Base-by-base conservation (phyloP, 768 basidiomycete species). In the Mrakia blollopis region DNA sequence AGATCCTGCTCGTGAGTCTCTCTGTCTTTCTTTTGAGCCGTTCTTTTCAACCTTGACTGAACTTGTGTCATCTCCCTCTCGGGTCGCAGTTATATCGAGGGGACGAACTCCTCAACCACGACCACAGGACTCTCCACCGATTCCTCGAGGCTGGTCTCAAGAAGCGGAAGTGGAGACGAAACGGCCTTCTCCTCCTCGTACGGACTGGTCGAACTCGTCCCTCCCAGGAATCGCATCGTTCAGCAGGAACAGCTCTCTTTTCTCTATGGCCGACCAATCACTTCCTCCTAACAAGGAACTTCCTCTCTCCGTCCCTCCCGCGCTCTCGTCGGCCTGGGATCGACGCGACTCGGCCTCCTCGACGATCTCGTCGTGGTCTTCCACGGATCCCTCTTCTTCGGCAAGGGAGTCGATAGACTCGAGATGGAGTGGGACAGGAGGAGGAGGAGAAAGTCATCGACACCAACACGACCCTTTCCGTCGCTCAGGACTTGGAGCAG, bases 261-360 rank as follows among this genome's bases (percentile, higher is more conserved):
- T 63, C 23, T 32, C 62, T 8, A 32, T n/a, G n/a, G 47, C 18
- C 16, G 47, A 50, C 18, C 62, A 62, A 14, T 44, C 73, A 0
- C 21, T 39, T 41, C 35, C 61, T 21, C n/a, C 39, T 13, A 25
- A 1, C 57, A 37, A 28, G 7, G 73, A 74, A 14, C 25, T 41
- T 1, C 73, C 62, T 9, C 63, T 74, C 21, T 50, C 44, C 28
- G 50, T 74, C 47, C 62, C 61, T 18, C 21, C 73, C 32, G 21
- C 62, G 44, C 32, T 32, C 41, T 13, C 30, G 30, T 52, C 54
- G 21, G 61, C 39, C 13, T 65, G 47, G 44, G 73, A 67, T 28
- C 73, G 73, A 25, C 61, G 73, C 13, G 61, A 61, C 18, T 74
- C 73, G 62, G 50, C 73, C 18, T 65, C 73, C 6, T 74, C 73